These are phyloP conservation scores for Pythium volutum DNA, from an alignment of 352 stramenopile genomes.

Conservation along the genomic window DNA sequence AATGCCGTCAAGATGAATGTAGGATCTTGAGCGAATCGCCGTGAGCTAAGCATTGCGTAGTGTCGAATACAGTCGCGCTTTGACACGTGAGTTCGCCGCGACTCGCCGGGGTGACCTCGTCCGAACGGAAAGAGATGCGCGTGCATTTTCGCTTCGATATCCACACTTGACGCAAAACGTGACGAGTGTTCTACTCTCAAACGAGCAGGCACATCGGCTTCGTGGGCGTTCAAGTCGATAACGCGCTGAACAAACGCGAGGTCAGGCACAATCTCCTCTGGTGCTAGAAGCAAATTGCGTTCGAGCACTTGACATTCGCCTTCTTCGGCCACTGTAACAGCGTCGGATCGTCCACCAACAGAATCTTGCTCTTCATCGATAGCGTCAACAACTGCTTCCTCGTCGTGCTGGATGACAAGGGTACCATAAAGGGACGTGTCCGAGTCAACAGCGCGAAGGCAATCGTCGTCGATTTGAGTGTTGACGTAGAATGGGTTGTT, in stretches of 20 bases:
- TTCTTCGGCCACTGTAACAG: not conserved
- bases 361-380: slow-evolving; percentile 11
- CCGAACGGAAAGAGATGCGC: slow-evolving; percentile 21
- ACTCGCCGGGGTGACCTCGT: slow-evolving; percentile 15
- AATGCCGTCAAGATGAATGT: slow-evolving; percentile 17
- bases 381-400: not conserved
- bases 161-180: not conserved
- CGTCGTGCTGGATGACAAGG: not conserved
- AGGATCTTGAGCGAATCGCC: slow-evolving; percentile 19
- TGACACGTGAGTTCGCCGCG: not conserved
- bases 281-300: slow-evolving; percentile 4
- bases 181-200: slow-evolving; percentile 16
- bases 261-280: not conserved
- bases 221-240: slow-evolving; percentile 10
- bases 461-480: not conserved
- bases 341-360: not conserved
- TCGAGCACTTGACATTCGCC: slow-evolving; percentile 14
- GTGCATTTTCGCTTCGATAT: slow-evolving; percentile 20
- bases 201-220: not conserved
- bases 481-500: slow-evolving; percentile 9
- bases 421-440: not conserved
- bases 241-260: slow-evolving; percentile 7
- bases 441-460: not conserved
- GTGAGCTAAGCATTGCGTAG: slow-evolving; percentile 17
- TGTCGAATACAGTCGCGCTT: slow-evolving; percentile 17